Percentiles rank a stretch among this genome's conserved stretches.
Conservation (phyloP, 179 eudicot species). For the Amaranthus tricolor region DNA sequence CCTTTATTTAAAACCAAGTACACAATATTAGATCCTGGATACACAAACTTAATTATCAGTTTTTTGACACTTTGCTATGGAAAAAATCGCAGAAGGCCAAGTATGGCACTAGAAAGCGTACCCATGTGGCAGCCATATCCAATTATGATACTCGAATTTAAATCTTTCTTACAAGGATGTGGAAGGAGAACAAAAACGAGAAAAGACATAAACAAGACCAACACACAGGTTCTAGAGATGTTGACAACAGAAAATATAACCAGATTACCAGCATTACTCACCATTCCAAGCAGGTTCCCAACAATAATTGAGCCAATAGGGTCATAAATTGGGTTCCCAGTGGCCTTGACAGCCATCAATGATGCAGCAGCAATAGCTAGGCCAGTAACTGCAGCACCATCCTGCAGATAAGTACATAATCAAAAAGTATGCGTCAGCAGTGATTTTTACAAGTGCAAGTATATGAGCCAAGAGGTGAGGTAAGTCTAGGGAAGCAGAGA, state of each 20-base stretch:
- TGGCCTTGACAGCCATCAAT: slow-evolving; percentile 77
- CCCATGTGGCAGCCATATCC: no score
- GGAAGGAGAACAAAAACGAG: neutral
- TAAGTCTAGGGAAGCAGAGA: neutral
- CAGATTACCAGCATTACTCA: slow-evolving; percentile 25
- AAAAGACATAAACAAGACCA: neutral
- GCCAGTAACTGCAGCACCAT: slow-evolving; percentile 97
- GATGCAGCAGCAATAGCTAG: slow-evolving; percentile 87
- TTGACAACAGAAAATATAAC: neutral
- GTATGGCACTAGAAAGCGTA: no score
- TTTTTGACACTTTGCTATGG: no score
- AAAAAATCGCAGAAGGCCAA: no score
- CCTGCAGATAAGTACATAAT: slow-evolving; percentile 43
- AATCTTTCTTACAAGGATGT: no score
- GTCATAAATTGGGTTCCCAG: slow-evolving; percentile 93
- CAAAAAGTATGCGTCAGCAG: neutral
- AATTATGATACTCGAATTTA: no score
- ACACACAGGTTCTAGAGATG: neutral
- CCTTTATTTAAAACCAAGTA: no score
- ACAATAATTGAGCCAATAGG: slow-evolving; percentile 94
- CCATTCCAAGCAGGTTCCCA: slow-evolving; percentile 96
- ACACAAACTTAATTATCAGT: no score
- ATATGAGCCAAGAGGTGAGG: neutral
- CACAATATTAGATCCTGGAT: no score
- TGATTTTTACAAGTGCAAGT: neutral